phyloP scores from a whole-genome alignment of 257 asterid species.

The Echites panduratus region DNA sequence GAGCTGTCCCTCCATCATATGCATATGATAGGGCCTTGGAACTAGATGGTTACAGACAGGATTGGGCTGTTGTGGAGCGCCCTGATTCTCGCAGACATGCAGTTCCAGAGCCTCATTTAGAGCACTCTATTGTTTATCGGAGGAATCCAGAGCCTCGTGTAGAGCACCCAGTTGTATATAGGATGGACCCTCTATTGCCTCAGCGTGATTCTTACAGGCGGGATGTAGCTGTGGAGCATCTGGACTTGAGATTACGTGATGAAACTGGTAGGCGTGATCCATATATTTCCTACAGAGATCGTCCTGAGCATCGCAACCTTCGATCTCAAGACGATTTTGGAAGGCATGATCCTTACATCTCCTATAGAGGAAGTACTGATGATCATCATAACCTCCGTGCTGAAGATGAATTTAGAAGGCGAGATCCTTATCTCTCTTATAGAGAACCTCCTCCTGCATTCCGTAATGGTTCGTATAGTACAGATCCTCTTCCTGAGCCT shows the following conservation, averaged over 20 bases:
- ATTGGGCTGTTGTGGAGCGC: conserved; percentile 15
- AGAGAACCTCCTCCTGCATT: conserved; percentile 26
- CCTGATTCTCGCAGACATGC: conserved; percentile 25
- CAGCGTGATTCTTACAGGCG: conserved; percentile 17
- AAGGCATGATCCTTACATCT: conserved; percentile 9
- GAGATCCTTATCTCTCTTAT: conserved; percentile 28
- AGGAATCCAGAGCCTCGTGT: conserved; percentile 1
- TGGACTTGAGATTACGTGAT: conserved; percentile 18
- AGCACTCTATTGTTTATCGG: conserved; percentile 23
- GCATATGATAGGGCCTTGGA: conserved; percentile 39
- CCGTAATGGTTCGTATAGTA: conserved; percentile 27
- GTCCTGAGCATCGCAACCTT: conserved; percentile 14
- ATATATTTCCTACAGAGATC: conserved; percentile 29
- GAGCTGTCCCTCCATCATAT: conserved; percentile 30
- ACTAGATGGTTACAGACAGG: conserved; percentile 31
- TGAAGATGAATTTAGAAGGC: conserved; percentile 18
- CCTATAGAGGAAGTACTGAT: conserved; percentile 7
- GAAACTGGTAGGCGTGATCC: conserved; percentile 29
- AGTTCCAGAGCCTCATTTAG: conserved; percentile 22
- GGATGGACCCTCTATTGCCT: conserved; percentile 11
- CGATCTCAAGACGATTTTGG: conserved; percentile 12
- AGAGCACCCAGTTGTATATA: conserved; percentile 22
- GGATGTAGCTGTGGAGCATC: conserved; percentile 14
- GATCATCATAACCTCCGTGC: conserved; percentile 9
- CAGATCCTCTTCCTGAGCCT: conserved; percentile 18